Base-by-base conservation (phyloP, 2,329 filamentous ascomycete species). In the Mycogone perniciosa region DNA sequence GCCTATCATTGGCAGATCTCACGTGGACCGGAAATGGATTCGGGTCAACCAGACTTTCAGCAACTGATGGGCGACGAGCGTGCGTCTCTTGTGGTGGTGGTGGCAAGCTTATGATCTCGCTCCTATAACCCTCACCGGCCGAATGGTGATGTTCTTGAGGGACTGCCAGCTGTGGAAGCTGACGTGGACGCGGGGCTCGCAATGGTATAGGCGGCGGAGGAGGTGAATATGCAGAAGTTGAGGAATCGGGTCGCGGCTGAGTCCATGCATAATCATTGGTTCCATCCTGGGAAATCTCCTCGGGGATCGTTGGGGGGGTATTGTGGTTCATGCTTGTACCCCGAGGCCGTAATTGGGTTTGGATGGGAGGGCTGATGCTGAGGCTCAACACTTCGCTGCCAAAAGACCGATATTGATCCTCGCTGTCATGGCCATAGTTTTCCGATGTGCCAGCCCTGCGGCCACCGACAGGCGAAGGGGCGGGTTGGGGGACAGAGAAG, bases 341-440 rank as follows among this genome's bases (percentile, higher is more conserved):
- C 35, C 50, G 49, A 20, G 53, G 40, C 11, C 54, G 39, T 6
- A 40, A 46, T 41, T 50, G 48, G 9, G 51, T 51, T 20, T 20
- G 20, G 20, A 20, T 20, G 20, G 20, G 20, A 9, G 48, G 48
- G n/a, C 48, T 48, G 8, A 51, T 51, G 38, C 48, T 51, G n/a
- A 40, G 45, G 5, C 40, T 40, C 41, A 57, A 58, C n/a, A 53
- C 44, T 26, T 41, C 49, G 48, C 57, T 60, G 38, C 54, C 50
- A 9, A 50, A 48, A 30, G 56, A 60, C 33, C 52, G 46, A 8
- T 50, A 43, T 13, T 49, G 46, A 9, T 59, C 52, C 27, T 54
- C 56, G n/a, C 41, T 31, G 20, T 45, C 42, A 30, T 47, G 29
- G 27, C 27, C 41, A n/a, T 57, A 50, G 26, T 53, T 41, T 30